Conservation (phyloP, 352 stramenopile species). For the Phytophthora rubi region DNA sequence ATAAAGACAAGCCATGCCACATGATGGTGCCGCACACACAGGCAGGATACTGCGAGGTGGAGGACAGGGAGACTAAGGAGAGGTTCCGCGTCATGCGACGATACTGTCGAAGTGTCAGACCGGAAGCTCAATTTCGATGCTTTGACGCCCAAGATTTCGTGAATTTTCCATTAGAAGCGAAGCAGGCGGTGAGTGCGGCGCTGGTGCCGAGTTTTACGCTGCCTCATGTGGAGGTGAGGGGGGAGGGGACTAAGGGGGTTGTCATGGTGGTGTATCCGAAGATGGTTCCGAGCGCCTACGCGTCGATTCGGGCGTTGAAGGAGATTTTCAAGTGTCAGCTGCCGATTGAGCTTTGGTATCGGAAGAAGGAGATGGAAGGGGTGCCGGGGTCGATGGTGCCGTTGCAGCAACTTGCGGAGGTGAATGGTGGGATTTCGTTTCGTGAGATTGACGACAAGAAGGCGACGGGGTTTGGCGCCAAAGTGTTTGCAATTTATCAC, state of each 20-base stretch:
- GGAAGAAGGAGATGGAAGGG: conserved; percentile 36
- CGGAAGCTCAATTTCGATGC: conserved; percentile 47
- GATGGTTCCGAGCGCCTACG: conserved; percentile 54
- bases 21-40: conserved; percentile 30
- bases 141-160: conserved; percentile 53
- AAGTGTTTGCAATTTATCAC: conserved; percentile 60
- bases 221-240: conserved; percentile 9
- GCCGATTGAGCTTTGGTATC: conserved; percentile 64
- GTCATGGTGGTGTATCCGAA: conserved; percentile 68
- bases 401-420: conserved; percentile 16
- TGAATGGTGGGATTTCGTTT: conserved; percentile 23
- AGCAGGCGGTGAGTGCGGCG: conserved; percentile 23
- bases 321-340: conserved; percentile 43
- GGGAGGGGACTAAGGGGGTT: conserved; percentile 38
- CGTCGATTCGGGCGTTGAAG: conserved; percentile 41
- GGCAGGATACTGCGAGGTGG: conserved; percentile 52
- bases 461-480: conserved; percentile 54
- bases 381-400: conserved; percentile 27
- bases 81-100: conserved; percentile 48
- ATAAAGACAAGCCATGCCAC: conserved; percentile 34
- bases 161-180: conserved; percentile 40
- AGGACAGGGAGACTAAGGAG: conserved; percentile 40
- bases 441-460: conserved; percentile 39
- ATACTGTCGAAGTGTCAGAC: conserved; percentile 42
- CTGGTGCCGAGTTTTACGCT: conserved; percentile 20